Evolutionary conservation across 2,329 filamentous ascomycete species (phyloP), one percentile per base, ranked within the genome.

Genomic region (Sporothrix pallida): DNA sequence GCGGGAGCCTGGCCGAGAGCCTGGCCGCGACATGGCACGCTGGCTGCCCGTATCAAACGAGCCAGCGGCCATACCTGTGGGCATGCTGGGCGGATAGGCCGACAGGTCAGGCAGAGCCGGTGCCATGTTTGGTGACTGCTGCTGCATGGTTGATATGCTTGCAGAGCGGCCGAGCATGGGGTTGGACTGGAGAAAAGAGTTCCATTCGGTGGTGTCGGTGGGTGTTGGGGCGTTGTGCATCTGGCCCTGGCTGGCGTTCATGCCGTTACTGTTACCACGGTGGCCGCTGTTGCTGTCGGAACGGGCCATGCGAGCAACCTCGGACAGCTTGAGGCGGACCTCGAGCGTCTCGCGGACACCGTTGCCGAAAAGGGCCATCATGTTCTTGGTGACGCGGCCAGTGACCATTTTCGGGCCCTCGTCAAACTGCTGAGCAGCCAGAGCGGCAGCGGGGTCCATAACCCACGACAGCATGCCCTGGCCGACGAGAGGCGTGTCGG

Each of bases 391-490:
- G 72, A 99, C 93, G 48, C 94, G 92, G 73, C 96, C 96, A 8
- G 95, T 98, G 76, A 99, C 91, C 82, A 94, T 85, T 75, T 84
- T 86, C 73, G 42, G 26, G 69, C 46, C 48, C 77, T 91, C 87
- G 73, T 89, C 86, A 69, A 86, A 86, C 37, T 86, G 84, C 20
- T 84, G 85, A 74, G 86, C 15, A 9, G 72, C 58, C 23, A 58
- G 3, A 8, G 71, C 52, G 5, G 71, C 17, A 3, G 71, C 13
- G 72, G 72, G 87, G 79, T 80, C 89, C 63, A 98, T 86, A 26
- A 91, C 90, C 88, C 92, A 92, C 52, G 96, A 98, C 23, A 99
- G 86, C 90, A 98, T 93, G 71, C 97, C 96, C 82, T 99, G 95
- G 26, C 96, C 96, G 31, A 98, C 95, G 73, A 98, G 87, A 71